A percentile compares a stretch with the other conserved stretches of the same genome.
Evolutionary conservation across 148 eudicot species (phyloP).

Genomic region (Rhododendron kiyosumense): DNA sequence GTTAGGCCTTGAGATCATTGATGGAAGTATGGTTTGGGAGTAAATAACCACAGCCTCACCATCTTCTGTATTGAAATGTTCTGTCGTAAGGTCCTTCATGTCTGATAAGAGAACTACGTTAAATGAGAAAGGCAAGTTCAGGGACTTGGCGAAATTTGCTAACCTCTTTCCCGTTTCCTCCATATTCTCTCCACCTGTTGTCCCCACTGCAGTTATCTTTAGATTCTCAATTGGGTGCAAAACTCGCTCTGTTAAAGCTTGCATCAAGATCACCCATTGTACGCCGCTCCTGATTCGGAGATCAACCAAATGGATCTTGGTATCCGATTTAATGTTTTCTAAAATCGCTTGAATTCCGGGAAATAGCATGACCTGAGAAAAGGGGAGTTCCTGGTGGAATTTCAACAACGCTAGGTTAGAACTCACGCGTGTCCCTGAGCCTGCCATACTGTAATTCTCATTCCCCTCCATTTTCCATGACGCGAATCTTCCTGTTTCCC

Average conservation of each 20-base stretch:
- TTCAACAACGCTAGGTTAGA: conserved; percentile 11
- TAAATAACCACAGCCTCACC: conserved; percentile 25
- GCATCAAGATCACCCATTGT: conserved; percentile 25
- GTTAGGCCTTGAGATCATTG: conserved; percentile 22
- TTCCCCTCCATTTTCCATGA: neutral
- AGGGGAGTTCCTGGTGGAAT: conserved; percentile 22
- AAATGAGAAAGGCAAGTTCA: conserved; percentile 30
- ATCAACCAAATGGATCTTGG: conserved; percentile 33
- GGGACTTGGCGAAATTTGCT: conserved; percentile 16
- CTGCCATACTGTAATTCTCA: neutral
- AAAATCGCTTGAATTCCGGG: conserved; percentile 27
- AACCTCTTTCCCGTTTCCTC: conserved; percentile 24
- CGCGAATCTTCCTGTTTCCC: conserved; percentile 14
- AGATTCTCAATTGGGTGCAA: conserved; percentile 16
- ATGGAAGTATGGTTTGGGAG: conserved; percentile 5
- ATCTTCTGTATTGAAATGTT: conserved; percentile 12
- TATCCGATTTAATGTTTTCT: conserved; percentile 17
- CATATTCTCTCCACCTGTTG: conserved; percentile 6
- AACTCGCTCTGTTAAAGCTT: conserved; percentile 20
- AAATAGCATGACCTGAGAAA: conserved; percentile 22
- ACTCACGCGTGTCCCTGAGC: neutral
- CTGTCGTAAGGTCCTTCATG: conserved; percentile 21
- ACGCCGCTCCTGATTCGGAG: conserved; percentile 27
- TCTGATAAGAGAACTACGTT: conserved; percentile 21
- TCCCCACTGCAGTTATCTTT: conserved; percentile 30